These are phyloP conservation scores for Tagetes patula DNA, from an alignment of 129 eudicot genomes.

Conservation along the genomic window DNA sequence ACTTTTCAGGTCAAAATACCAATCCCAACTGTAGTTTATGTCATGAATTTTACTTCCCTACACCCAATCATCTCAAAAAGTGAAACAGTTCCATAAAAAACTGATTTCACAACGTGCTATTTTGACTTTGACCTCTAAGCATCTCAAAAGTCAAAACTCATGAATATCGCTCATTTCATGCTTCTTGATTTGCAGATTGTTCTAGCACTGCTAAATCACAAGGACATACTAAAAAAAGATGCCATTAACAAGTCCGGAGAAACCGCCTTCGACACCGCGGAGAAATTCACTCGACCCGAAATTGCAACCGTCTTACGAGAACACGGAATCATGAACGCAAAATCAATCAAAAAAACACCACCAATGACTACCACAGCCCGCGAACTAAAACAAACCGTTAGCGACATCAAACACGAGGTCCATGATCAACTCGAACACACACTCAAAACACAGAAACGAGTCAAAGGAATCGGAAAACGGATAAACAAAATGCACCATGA, in stretches of 20 bases:
- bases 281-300: conserved; percentile 44
- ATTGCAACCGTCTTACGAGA: conserved; percentile 41
- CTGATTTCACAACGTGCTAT: background rate
- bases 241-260: conserved; percentile 63
- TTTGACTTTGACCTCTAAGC: conserved; percentile 7
- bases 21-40: background rate
- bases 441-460: conserved; percentile 45
- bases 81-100: background rate
- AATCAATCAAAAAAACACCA: conserved; percentile 40
- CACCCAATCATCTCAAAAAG: background rate
- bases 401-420: conserved; percentile 72
- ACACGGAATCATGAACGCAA: conserved; percentile 47
- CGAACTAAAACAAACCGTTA: conserved; percentile 68
- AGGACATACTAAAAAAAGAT: conserved; percentile 43
- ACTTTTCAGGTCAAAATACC: conserved; percentile 18
- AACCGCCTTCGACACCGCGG: conserved; percentile 68
- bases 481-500: conserved; percentile 67
- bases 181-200: conserved; percentile 50
- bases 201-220: conserved; percentile 44
- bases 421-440: conserved; percentile 72
- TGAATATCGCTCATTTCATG: conserved; percentile 18
- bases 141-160: conserved; percentile 1
- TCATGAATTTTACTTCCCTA: background rate
- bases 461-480: conserved; percentile 59
- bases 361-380: conserved; percentile 37